These are phyloP conservation scores for Cyclotella cryptica DNA, from an alignment of 108 stramenopile genomes.

Conservation along the genomic window DNA sequence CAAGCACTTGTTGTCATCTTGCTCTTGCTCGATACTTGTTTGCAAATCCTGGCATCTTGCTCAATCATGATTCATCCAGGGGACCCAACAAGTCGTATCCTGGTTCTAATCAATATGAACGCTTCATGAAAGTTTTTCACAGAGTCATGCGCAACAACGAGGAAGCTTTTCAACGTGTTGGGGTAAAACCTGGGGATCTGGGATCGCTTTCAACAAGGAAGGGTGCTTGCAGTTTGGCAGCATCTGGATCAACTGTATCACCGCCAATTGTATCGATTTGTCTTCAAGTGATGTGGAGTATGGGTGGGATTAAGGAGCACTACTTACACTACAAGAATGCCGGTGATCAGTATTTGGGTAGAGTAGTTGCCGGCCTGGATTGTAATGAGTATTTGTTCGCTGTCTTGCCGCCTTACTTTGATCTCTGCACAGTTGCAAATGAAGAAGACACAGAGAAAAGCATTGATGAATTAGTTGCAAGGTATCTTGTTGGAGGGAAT, in stretches of 20 bases:
- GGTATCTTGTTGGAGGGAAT: too few relatives aligned
- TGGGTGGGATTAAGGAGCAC: slow-evolving; percentile 29
- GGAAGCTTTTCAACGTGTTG: too few relatives aligned
- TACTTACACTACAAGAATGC: slow-evolving; percentile 26
- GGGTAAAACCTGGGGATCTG: not conserved
- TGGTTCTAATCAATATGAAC: not conserved
- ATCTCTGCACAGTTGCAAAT: too few relatives aligned
- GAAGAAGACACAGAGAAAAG: too few relatives aligned
- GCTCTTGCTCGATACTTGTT: too few relatives aligned
- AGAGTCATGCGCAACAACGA: too few relatives aligned
- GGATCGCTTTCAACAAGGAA: not conserved
- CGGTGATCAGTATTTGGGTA: slow-evolving; percentile 27
- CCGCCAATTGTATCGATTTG: slow-evolving; percentile 24
- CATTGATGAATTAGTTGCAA: too few relatives aligned
- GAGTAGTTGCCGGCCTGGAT: slow-evolving; percentile 8
- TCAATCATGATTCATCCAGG: too few relatives aligned
- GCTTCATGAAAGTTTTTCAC: not conserved
- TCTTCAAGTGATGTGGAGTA: slow-evolving; percentile 14
- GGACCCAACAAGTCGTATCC: too few relatives aligned
- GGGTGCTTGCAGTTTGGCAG: not conserved
- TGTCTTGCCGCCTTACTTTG: not conserved
- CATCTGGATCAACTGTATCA: slow-evolving; percentile 21
- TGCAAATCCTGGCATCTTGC: too few relatives aligned
- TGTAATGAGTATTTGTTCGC: not conserved
- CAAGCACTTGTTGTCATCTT: too few relatives aligned